phyloP scores from a whole-genome alignment of 139 green algal species.

The Volvox africanus region DNA sequence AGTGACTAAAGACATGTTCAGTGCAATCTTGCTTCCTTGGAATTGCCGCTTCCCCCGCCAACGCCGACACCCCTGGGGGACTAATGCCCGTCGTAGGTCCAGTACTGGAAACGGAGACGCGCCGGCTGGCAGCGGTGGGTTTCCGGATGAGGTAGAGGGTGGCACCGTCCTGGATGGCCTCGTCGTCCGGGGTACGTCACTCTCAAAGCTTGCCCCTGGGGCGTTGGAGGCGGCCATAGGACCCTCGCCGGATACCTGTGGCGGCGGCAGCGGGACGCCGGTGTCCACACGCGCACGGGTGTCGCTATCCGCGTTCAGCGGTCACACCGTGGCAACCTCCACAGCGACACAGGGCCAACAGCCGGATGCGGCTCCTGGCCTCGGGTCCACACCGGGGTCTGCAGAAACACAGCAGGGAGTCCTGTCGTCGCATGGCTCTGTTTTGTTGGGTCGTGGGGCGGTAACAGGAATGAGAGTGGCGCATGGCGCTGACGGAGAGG shows the following conservation, averaged over 20 bases:
- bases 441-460: neutral
- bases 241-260: neutral
- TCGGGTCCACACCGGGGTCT: neutral
- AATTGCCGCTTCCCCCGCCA: too few species aligned
- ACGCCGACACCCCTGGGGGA: too few species aligned
- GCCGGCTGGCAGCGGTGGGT: neutral
- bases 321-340: neutral
- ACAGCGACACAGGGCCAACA: neutral
- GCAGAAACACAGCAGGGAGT: neutral
- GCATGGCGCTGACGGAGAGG: too few species aligned
- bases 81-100: neutral
- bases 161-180: conserved; percentile 21
- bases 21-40: too few species aligned
- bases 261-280: neutral
- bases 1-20: too few species aligned
- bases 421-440: neutral
- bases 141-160: conserved; percentile 25
- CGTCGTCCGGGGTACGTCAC: neutral
- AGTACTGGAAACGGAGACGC: conserved; percentile 7
- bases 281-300: neutral
- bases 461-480: too few species aligned
- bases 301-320: neutral
- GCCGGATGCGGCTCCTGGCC: neutral
- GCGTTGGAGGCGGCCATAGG: conserved; percentile 32
- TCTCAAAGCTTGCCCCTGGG: conserved; percentile 18